Evolutionary conservation across 2,329 filamentous ascomycete species (phyloP).

Genomic region (Fusarium sororula): DNA sequence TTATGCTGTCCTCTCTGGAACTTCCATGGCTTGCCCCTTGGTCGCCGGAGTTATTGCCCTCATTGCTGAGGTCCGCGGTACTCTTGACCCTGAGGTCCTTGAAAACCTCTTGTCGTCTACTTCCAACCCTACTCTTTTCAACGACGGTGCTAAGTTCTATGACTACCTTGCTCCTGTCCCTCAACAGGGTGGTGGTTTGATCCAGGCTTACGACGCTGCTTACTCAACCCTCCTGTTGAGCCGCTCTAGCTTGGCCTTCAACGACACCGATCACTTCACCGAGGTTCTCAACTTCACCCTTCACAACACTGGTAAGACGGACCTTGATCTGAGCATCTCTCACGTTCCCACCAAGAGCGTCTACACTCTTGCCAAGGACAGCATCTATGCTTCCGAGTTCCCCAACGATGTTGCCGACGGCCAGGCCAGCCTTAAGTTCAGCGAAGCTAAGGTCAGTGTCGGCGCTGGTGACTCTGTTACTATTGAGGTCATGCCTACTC

Average conservation of each 20-base stretch:
- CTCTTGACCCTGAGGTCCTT: constrained; percentile 58
- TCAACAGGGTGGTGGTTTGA: constrained; percentile 68
- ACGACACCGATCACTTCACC: constrained; percentile 67
- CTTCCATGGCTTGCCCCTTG: constrained; percentile 68
- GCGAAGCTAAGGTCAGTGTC: constrained; percentile 54
- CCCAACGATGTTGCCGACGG: constrained; percentile 52
- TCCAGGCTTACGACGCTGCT: constrained; percentile 68
- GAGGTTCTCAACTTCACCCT: constrained; percentile 62
- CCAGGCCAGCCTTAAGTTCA: constrained; percentile 55
- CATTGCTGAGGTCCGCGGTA: constrained; percentile 61
- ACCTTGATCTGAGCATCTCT: constrained; percentile 61
- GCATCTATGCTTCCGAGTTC: constrained; percentile 52
- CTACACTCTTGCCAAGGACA: constrained; percentile 55
- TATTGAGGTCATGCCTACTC: constrained; percentile 55
- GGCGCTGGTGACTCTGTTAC: constrained; percentile 53
- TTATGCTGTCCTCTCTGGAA: constrained; percentile 64
- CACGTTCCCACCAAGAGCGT: constrained; percentile 61
- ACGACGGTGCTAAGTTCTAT: constrained; percentile 51
- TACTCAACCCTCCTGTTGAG: constrained; percentile 62
- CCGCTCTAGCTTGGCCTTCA: constrained; percentile 68
- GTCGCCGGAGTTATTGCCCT: constrained; percentile 64
- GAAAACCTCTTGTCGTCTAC: constrained; percentile 60
- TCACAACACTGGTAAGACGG: constrained; percentile 60
- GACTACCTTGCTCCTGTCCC: constrained; percentile 61
- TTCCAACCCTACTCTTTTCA: constrained; percentile 59